Evolutionary conservation across 2,329 filamentous ascomycete genomes (phyloP), one percentile per base, ranked within the genome.

Genomic region (Alternaria solani): DNA sequence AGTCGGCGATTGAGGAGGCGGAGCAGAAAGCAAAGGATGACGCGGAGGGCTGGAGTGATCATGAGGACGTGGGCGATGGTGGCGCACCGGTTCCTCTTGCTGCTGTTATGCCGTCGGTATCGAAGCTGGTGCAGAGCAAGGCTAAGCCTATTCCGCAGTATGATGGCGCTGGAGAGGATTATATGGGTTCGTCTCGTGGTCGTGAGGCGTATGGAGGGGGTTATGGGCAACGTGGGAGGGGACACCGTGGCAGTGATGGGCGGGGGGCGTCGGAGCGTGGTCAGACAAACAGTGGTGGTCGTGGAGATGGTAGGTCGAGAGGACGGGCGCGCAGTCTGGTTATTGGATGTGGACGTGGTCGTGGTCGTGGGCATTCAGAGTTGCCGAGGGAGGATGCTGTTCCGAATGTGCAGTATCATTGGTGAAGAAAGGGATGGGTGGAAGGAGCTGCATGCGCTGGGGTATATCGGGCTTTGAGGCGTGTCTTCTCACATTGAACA

Each of bases 1-100:
- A 71, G 11, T 62, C 57, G 16, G 36, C 69, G 61, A 16, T 67
- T 3, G 69, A 77, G 48, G 67, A 72, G 20, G 78, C 79, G 1
- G 64, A 68, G 42, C 61, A 75, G 16, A 80, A 78, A 42, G 83
- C 84, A 2, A 65, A 65, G 25, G 71, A 78, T 7, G 76, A 79
- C n/a, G 69, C 65, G 0, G 72, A 76, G 20, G 75, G 77, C 1
- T 82, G 80, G 80, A 77, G 71, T 42, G 71, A 71, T 23, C 46
- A 66, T n/a, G 74, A 74, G n/a, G 69, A 67, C 2, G 72, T 70
- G 16, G 76, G 78, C 12, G 79, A 78, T 61, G 79, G 79, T 7
- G 78, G 74, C 18, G 63, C 25, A 9, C 74, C 75, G 9, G 63
- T 73, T 5, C 67, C 65, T 5, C 66, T 73, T 39, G 55, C 59